Evolutionary conservation across 768 basidiomycete genomes (phyloP).

Genomic region (Suillus occidentalis): DNA sequence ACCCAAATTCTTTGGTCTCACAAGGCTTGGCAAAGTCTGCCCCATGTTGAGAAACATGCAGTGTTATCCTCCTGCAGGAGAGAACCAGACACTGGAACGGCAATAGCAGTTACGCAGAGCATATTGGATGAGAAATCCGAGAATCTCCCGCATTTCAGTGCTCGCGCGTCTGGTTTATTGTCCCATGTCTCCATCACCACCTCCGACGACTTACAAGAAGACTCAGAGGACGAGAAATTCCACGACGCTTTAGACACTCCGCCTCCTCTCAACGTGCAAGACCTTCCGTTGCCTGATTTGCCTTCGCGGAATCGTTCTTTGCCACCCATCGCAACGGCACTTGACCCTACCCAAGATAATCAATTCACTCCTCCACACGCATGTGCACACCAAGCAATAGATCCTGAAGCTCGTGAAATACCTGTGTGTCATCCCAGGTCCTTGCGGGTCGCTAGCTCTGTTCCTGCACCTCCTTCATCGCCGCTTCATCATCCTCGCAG

Average conservation of each 20-base stretch:
- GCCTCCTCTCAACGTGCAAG: constrained; percentile 17
- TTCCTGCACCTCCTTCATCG: constrained; percentile 16
- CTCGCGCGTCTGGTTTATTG: background rate
- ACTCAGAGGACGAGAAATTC: constrained; percentile 32
- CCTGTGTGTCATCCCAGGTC: constrained; percentile 31
- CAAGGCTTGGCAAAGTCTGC: constrained; percentile 25
- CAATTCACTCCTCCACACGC: background rate
- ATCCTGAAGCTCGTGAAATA: constrained; percentile 19
- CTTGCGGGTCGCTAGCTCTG: constrained; percentile 22
- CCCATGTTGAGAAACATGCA: constrained; percentile 15
- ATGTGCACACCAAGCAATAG: background rate
- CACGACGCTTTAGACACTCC: constrained; percentile 31
- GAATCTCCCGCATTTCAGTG: background rate
- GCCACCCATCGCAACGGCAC: constrained; percentile 12
- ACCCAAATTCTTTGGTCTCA: constrained; percentile 21
- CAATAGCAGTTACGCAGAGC: background rate
- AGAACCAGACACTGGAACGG: background rate
- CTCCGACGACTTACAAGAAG: background rate
- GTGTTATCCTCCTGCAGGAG: background rate
- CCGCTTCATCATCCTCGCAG: constrained; percentile 22
- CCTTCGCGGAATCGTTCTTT: constrained; percentile 16
- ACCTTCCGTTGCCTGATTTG: constrained; percentile 20
- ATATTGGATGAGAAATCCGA: background rate
- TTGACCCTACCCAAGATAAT: background rate
- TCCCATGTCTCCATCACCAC: background rate